Base-by-base conservation (phyloP, 2,329 filamentous ascomycete species). In the Moelleriella libera region DNA sequence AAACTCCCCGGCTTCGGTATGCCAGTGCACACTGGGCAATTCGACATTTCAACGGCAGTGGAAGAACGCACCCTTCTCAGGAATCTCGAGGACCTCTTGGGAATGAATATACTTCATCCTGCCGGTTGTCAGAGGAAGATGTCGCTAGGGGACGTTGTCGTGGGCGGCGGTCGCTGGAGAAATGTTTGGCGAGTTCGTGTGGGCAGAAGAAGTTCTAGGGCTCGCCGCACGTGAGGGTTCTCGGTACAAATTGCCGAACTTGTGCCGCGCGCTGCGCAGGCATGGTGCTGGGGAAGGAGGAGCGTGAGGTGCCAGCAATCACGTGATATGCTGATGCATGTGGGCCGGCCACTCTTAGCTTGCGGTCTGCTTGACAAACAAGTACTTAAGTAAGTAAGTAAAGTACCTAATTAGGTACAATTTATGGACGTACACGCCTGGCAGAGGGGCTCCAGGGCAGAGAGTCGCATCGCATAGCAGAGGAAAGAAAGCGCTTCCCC, bases 41-140 rank as follows among this genome's bases (percentile, higher is more conserved):
- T 37, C 7, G 12, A 37, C 7, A 12, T 7, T 12, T 12, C 7
- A n/a, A 6, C 7, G 40, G 40, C 9, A 54, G 50, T 45, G 57
- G 53, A 58, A 12, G 56, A 61, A 85, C 87, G 75, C 83, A 95
- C 88, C 88, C 78, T 89, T 87, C 72, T 96, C 88, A 67, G 94
- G 92, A 74, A 98, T 88, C 66, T 83, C 80, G 76, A 98, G 80
- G 75, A 80, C 78, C 83, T 98, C 90, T 77, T 90, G 80, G 68
- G 88, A 94, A 82, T 96, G 88, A 78, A 98, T 95, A 87, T 96
- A 97, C 80, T 86, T 94, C 92, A 97, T 97, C 76, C 86, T 96
- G 85, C 75, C 74, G 71, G 69, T 69, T 63, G 66, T 65, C 63
- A 64, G 50, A 45, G 49, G 63, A 64, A 65, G 63, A 66, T 68